Evolutionary conservation across 805 yeast species (phyloP).

Genomic region (Priceomyces carsonii): DNA sequence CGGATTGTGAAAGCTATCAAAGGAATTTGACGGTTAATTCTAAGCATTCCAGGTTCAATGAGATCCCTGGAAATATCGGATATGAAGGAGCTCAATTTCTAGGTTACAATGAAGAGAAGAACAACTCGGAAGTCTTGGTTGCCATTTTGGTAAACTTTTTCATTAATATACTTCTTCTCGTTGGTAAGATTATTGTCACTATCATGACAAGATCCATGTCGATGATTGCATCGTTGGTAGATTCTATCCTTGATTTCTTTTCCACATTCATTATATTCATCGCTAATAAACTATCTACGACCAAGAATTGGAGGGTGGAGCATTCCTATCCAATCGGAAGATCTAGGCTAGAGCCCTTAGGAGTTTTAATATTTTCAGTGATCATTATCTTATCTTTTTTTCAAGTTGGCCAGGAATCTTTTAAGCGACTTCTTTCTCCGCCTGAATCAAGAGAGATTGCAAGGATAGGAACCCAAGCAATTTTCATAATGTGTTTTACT

Average conservation of each 20-base stretch:
- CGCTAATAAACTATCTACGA: slow-evolving; percentile 52
- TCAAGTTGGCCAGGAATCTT: slow-evolving; percentile 69
- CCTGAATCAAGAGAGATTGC: slow-evolving; percentile 41
- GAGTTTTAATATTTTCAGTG: slow-evolving; percentile 71
- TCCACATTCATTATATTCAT: slow-evolving; percentile 72
- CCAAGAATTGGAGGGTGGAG: slow-evolving; percentile 46
- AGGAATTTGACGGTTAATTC: slow-evolving; percentile 14
- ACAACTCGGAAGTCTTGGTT: slow-evolving; percentile 44
- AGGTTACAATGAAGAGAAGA: slow-evolving; percentile 47
- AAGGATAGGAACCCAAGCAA: slow-evolving; percentile 49
- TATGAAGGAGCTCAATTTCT: slow-evolving; percentile 57
- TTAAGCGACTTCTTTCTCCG: slow-evolving; percentile 40
- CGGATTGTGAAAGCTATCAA: not conserved
- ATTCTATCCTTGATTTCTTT: slow-evolving; percentile 70
- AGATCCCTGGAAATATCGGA: slow-evolving; percentile 63
- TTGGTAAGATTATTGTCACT: slow-evolving; percentile 62
- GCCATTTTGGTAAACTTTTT: slow-evolving; percentile 68
- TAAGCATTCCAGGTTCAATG: slow-evolving; percentile 31
- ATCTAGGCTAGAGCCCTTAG: slow-evolving; percentile 73
- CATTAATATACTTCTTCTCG: slow-evolving; percentile 56
- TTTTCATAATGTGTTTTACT: slow-evolving; percentile 62
- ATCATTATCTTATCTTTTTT: slow-evolving; percentile 69
- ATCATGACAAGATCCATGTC: slow-evolving; percentile 71
- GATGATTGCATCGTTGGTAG: slow-evolving; percentile 75
- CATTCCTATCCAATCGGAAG: slow-evolving; percentile 68